phyloP scores from a whole-genome alignment of 305 asterid genomes.

The Fraxinus latifolia region DNA sequence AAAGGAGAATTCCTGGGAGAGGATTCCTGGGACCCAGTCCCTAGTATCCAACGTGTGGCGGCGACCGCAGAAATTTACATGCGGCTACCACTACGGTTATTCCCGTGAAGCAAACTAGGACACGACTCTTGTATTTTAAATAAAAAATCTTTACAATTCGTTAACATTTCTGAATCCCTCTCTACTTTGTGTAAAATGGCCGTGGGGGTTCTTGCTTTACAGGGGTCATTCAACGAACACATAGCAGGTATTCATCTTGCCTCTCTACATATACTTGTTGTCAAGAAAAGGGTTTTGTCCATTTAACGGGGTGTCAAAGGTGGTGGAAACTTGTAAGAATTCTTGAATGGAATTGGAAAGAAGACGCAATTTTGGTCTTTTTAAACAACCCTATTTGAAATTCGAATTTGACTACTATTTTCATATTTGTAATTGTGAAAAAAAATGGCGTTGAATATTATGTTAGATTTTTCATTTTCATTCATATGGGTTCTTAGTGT shows the following conservation, averaged over 20 bases:
- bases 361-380: neutral
- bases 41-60: constrained; percentile 15
- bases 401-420: neutral
- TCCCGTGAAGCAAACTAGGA: constrained; percentile 46
- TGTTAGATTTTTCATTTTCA: neutral
- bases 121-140: constrained; percentile 35
- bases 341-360: neutral
- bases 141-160: neutral
- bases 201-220: constrained; percentile 86
- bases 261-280: neutral
- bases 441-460: neutral
- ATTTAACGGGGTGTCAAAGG: neutral
- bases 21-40: constrained; percentile 18
- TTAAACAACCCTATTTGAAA: neutral
- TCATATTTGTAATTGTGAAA: neutral
- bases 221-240: constrained; percentile 98
- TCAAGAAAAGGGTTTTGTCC: neutral
- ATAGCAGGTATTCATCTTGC: constrained; percentile 54
- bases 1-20: neutral
- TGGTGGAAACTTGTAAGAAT: neutral
- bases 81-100: constrained; percentile 7
- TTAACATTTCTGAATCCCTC: neutral
- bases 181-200: constrained; percentile 39
- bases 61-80: constrained; percentile 21
- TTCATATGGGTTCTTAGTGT: neutral